A percentile compares a stretch with the other conserved stretches of the same genome.
Conservation (phyloP, 208 protist genomes). For the Acanthamoeba castellanii region DNA sequence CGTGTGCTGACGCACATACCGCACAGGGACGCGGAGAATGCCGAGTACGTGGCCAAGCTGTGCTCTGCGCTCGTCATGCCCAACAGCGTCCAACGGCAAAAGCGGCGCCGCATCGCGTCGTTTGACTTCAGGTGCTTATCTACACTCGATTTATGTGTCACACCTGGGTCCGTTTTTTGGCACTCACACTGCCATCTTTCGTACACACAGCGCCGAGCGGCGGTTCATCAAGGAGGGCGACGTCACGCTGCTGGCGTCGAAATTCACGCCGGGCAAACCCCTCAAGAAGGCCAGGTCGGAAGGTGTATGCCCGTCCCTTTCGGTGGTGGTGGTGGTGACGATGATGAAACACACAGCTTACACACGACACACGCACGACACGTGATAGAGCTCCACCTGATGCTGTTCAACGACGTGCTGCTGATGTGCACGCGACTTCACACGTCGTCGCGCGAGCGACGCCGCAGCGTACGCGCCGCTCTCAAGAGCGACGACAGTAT, state of each 20-base stretch:
- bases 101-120: neutral
- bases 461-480: neutral
- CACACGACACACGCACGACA: neutral
- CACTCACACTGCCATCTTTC: no score
- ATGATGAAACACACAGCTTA: neutral
- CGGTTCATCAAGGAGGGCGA: slow-evolving; percentile 48
- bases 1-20: neutral
- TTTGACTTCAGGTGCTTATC: slow-evolving; percentile 49
- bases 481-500: neutral
- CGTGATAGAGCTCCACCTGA: slow-evolving; percentile 21
- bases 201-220: neutral
- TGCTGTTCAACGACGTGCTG: slow-evolving; percentile 51
- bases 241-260: neutral
- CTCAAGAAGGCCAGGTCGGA: slow-evolving; percentile 20
- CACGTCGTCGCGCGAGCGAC: neutral
- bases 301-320: neutral
- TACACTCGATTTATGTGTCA: neutral
- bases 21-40: slow-evolving; percentile 9
- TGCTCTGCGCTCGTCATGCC: neutral
- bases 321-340: neutral
- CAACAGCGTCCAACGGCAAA: neutral
- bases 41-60: slow-evolving; percentile 23
- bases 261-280: neutral
- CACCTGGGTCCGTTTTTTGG: neutral
- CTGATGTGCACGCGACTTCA: neutral